A percentile compares a stretch with the other conserved stretches of the same genome.
Evolutionary conservation across 2,329 filamentous ascomycete genomes (phyloP).

Genomic region (Geoglossum cookeanum): DNA sequence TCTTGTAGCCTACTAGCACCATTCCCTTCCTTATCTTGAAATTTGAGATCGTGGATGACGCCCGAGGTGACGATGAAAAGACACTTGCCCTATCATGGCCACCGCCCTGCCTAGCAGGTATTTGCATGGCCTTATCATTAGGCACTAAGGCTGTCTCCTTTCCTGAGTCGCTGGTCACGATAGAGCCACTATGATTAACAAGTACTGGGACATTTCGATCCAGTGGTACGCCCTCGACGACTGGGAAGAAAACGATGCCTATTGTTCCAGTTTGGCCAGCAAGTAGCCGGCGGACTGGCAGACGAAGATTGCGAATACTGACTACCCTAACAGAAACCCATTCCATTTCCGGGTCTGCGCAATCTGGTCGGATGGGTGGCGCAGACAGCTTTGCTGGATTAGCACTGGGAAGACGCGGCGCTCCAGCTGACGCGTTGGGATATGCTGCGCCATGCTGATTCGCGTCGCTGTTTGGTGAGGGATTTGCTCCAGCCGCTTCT

Average conservation of each 20-base stretch:
- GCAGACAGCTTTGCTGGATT: conserved; percentile 8
- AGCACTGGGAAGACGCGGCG: not conserved
- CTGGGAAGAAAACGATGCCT: conserved; percentile 40
- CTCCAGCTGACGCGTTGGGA: not conserved
- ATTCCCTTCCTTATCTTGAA: conserved; percentile 49
- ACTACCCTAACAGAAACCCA: conserved; percentile 70
- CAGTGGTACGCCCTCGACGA: not conserved
- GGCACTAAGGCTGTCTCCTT: not conserved
- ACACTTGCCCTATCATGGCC: not conserved
- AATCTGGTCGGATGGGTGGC: not conserved
- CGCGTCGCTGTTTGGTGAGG: not conserved
- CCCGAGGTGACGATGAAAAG: conserved; percentile 14
- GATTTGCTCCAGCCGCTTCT: not conserved
- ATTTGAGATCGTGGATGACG: conserved; percentile 7
- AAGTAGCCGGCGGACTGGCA: conserved; percentile 59
- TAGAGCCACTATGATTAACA: not conserved
- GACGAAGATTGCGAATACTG: conserved; percentile 70
- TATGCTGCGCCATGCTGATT: not conserved
- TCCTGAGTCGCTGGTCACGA: not conserved
- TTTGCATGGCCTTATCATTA: not conserved
- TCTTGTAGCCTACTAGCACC: conserved; percentile 38
- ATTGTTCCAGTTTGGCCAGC: conserved; percentile 80
- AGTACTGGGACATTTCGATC: not conserved
- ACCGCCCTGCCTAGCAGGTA: not conserved
- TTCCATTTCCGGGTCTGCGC: conserved; percentile 31